These are phyloP conservation scores for Parasitella parasitica DNA, from an alignment of 371 early-diverging fungal species.

Conservation along the genomic window DNA sequence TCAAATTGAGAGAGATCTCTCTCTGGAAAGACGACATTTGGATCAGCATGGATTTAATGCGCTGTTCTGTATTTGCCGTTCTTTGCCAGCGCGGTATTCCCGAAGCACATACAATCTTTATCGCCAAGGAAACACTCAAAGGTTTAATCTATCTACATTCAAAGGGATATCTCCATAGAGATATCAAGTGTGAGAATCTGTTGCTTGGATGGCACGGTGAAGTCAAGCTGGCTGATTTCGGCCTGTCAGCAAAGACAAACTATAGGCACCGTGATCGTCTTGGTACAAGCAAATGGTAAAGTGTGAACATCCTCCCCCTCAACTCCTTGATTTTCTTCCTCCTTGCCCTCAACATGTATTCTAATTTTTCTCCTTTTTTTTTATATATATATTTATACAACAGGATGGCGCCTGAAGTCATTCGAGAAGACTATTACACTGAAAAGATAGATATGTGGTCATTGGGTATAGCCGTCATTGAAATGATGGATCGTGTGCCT, in stretches of 20 bases:
- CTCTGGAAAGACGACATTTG: constrained; percentile 46
- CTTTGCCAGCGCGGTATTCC: constrained; percentile 51
- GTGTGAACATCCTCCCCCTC: too few relatives aligned
- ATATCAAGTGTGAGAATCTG: constrained; percentile 96
- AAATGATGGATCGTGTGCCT: constrained; percentile 59
- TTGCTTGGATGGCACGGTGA: constrained; percentile 90
- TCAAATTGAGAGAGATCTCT: constrained; percentile 40
- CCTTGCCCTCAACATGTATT: neutral
- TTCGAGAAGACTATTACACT: constrained; percentile 83
- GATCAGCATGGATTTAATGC: constrained; percentile 54
- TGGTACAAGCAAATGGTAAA: constrained; percentile 93
- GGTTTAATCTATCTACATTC: constrained; percentile 91
- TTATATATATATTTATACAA: neutral
- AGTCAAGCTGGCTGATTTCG: constrained; percentile 79
- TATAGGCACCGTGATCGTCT: constrained; percentile 74
- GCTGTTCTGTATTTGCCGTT: constrained; percentile 49
- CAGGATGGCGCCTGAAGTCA: constrained; percentile 93
- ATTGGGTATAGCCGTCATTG: constrained; percentile 82
- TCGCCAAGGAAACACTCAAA: constrained; percentile 44
- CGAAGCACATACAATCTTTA: constrained; percentile 39
- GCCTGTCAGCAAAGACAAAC: constrained; percentile 34
- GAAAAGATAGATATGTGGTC: constrained; percentile 97
- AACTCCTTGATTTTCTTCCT: neutral
- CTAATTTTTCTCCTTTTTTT: constrained; percentile 9
- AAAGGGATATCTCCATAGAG: constrained; percentile 95